phyloP scores from a whole-genome alignment of 1,284 basidiomycete genomes.

The Cutaneotrichosporon spelunceum region DNA sequence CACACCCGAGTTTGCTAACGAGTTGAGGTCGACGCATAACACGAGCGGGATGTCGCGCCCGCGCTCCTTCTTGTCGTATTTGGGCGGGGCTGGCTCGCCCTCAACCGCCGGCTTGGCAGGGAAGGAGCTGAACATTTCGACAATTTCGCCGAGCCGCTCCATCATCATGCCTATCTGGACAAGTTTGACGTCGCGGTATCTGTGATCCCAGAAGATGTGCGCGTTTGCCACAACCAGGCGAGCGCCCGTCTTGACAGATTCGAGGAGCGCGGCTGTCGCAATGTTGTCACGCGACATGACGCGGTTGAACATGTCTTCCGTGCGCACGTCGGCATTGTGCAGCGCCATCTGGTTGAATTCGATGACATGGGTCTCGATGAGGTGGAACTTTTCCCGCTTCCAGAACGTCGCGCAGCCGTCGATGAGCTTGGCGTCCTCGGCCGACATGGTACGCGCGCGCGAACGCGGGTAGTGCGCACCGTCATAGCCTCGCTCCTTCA shows the following conservation, averaged over 20 bases:
- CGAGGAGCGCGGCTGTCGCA: constrained; percentile 80
- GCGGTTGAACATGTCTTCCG: constrained; percentile 99
- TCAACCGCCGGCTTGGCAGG: constrained; percentile 52
- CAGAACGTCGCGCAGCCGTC: constrained; percentile 98
- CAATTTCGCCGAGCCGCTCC: constrained; percentile 89
- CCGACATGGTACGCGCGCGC: constrained; percentile 88
- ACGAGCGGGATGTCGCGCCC: constrained; percentile 79
- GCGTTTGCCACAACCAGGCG: constrained; percentile 85
- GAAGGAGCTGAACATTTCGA: constrained; percentile 76
- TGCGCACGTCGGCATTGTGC: constrained; percentile 92
- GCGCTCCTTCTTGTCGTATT: constrained; percentile 38
- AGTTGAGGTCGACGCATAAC: constrained; percentile 95
- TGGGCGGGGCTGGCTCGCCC: constrained; percentile 35
- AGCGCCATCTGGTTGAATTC: constrained; percentile 94
- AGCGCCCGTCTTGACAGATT: constrained; percentile 80
- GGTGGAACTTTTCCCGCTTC: constrained; percentile 83
- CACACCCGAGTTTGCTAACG: constrained; percentile 78
- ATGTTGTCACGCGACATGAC: constrained; percentile 96
- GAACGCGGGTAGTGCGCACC: constrained; percentile 94
- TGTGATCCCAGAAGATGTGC: constrained; percentile 92
- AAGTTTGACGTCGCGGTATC: constrained; percentile 93
- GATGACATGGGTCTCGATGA: constrained; percentile 90
- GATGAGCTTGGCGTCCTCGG: constrained; percentile 78
- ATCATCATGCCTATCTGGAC: constrained; percentile 89
- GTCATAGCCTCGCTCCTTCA: constrained; percentile 78